Evolutionary conservation across 169 alveolate species (phyloP).

Genomic region (Hepatocystis sp.): DNA sequence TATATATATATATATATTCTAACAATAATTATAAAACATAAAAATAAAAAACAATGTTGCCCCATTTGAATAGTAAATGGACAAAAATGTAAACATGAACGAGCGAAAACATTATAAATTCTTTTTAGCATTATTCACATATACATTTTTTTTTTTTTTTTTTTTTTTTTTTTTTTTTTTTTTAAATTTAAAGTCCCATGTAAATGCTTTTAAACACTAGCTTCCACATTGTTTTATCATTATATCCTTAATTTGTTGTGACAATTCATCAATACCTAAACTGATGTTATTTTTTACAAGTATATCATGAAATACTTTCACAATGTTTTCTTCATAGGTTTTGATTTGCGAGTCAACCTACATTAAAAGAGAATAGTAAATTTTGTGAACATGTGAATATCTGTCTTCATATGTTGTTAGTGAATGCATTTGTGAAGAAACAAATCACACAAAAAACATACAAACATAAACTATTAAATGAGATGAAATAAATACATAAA

Average conservation of each 20-base stretch:
- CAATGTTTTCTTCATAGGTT: constrained; percentile 53
- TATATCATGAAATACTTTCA: constrained; percentile 32
- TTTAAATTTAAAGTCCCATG: background rate
- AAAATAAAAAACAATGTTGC: background rate
- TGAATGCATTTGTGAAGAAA: too few relatives aligned
- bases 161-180: background rate
- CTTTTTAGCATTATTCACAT: too few relatives aligned
- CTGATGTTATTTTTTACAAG: constrained; percentile 13
- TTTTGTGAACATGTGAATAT: too few relatives aligned
- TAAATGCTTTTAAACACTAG: background rate
- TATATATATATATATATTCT: too few relatives aligned
- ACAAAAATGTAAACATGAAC: too few relatives aligned
- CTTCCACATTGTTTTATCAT: constrained; percentile 6
- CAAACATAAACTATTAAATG: background rate
- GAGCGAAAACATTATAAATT: too few relatives aligned
- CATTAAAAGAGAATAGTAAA: too few relatives aligned
- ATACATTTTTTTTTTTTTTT: background rate
- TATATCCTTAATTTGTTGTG: constrained; percentile 14
- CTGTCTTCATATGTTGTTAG: too few relatives aligned
- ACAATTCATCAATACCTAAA: constrained; percentile 12
- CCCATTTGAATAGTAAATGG: background rate
- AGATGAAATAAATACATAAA: background rate
- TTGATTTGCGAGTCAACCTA: constrained; percentile 68
- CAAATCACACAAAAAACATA: background rate
- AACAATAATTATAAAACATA: background rate